Percentiles rank a stretch among this genome's conserved stretches.
Conservation (phyloP, 768 basidiomycete species). For the Suillus variegatus region DNA sequence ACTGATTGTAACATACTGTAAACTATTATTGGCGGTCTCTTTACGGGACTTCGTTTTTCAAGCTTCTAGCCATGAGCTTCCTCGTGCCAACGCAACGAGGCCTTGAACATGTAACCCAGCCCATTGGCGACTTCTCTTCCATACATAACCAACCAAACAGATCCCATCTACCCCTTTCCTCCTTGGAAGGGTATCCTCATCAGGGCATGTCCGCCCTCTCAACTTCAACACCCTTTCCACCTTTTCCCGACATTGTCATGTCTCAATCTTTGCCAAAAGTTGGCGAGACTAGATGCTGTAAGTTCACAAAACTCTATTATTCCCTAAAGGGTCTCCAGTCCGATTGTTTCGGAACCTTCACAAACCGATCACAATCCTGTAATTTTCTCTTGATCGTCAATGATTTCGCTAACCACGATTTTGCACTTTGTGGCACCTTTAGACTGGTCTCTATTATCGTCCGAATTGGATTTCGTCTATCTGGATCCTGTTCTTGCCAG, state of each 20-base stretch:
- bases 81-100: constrained; percentile 37
- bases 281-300: constrained; percentile 78
- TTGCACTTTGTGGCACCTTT: constrained; percentile 10
- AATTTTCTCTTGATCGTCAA: constrained; percentile 13
- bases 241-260: constrained; percentile 38
- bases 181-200: constrained; percentile 37
- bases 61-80: constrained; percentile 32
- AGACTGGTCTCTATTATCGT: constrained; percentile 85
- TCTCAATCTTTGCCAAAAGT: constrained; percentile 49
- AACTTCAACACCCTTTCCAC: constrained; percentile 26
- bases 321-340: constrained; percentile 9
- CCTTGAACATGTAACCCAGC: constrained; percentile 24
- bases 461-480: constrained; percentile 77
- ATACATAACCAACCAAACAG: constrained; percentile 34
- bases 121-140: constrained; percentile 25
- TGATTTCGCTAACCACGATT: constrained; percentile 20
- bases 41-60: constrained; percentile 21
- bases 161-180: constrained; percentile 40
- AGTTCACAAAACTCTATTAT: constrained; percentile 35
- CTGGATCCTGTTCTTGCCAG: constrained; percentile 75
- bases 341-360: constrained; percentile 14
- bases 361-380: constrained; percentile 25
- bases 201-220: constrained; percentile 32
- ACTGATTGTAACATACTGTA: constrained; percentile 18
- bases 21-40: constrained; percentile 24